Evolutionary conservation across 2,329 filamentous ascomycete genomes (phyloP).

Genomic region (Cercospora sojina): DNA sequence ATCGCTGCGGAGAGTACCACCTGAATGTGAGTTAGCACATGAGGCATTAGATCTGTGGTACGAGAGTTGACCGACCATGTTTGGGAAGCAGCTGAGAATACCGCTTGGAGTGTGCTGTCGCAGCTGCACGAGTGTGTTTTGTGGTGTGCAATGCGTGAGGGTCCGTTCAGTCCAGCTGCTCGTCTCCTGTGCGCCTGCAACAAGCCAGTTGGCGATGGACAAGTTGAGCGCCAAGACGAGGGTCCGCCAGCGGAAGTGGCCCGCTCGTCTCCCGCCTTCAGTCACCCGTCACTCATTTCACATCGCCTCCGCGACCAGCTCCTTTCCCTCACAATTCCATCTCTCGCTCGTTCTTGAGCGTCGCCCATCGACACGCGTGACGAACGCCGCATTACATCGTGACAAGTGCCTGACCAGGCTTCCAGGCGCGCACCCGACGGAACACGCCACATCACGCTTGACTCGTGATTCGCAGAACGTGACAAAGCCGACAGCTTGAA

Average conservation of each 20-base stretch:
- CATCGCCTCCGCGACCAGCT: not conserved
- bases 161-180: not conserved
- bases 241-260: not conserved
- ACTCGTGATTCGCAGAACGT: not conserved
- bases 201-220: conserved; percentile 9
- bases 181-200: conserved; percentile 1
- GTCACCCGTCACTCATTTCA: not conserved
- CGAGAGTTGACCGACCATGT: not conserved
- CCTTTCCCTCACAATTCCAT: not conserved
- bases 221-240: not conserved
- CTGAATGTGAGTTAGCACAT: conserved; percentile 48
- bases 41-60: not conserved
- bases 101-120: not conserved
- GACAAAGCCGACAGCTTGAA: not conserved
- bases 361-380: not conserved
- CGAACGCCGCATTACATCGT: not conserved
- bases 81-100: not conserved
- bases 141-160: not conserved
- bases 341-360: not conserved
- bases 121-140: not conserved
- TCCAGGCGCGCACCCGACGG: not conserved
- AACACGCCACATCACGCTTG: not conserved
- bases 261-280: conserved; percentile 2
- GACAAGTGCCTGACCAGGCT: not conserved
- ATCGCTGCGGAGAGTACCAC: conserved; percentile 98